Evolutionary conservation across 306 rosid genomes (phyloP).

Genomic region (Cucurbita ficifolia): DNA sequence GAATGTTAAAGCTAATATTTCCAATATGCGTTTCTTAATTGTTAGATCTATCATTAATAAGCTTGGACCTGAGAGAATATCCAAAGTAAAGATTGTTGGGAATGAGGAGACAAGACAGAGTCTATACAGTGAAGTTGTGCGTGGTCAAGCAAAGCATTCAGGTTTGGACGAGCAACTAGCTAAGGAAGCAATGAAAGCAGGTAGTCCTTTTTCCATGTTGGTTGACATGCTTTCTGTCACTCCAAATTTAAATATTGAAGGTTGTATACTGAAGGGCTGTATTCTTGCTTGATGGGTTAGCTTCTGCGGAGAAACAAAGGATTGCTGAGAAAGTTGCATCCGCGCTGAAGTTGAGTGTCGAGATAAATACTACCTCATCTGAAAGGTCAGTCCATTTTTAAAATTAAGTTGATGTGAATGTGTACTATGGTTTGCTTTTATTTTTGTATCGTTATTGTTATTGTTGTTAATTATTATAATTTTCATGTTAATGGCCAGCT

Average conservation of each 20-base stretch:
- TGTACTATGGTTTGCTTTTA: background rate
- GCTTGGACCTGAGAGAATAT: constrained; percentile 61
- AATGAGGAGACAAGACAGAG: constrained; percentile 66
- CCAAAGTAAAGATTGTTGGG: constrained; percentile 50
- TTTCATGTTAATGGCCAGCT: background rate
- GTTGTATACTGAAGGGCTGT: constrained; percentile 16
- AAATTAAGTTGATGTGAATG: background rate
- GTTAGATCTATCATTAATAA: constrained; percentile 50
- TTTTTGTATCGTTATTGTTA: background rate
- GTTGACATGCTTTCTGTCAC: constrained; percentile 5
- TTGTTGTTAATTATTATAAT: background rate
- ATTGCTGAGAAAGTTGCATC: constrained; percentile 85
- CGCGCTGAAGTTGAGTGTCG: constrained; percentile 67
- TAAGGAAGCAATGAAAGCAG: constrained; percentile 67
- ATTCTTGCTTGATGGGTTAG: constrained; percentile 33
- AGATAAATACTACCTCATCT: constrained; percentile 50
- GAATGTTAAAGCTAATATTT: background rate
- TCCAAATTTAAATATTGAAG: constrained; percentile 11
- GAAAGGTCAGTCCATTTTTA: constrained; percentile 41
- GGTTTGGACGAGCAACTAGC: constrained; percentile 65
- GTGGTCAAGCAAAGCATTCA: constrained; percentile 29
- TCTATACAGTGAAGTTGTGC: constrained; percentile 45
- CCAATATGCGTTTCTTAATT: background rate
- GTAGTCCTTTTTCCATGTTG: constrained; percentile 23
- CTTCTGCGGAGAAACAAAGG: constrained; percentile 71